Evolutionary conservation across 441 rosid genomes (phyloP).

Genomic region (Erysimum cheiri): DNA sequence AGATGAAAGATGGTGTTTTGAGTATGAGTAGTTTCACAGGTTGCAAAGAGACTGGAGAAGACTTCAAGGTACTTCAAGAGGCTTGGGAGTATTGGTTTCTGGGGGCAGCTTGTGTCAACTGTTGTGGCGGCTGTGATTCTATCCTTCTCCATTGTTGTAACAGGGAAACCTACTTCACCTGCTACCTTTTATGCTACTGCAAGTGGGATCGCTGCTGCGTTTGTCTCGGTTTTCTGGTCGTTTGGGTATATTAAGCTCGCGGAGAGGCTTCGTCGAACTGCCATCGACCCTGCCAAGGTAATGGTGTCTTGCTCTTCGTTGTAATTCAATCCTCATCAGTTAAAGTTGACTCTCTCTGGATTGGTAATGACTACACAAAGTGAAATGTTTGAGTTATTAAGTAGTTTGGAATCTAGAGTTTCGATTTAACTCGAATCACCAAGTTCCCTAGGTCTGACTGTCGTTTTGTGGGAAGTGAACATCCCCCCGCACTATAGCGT

Average conservation of each 20-base stretch:
- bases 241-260: slow-evolving; percentile 92
- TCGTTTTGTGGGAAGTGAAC: neutral
- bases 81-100: slow-evolving; percentile 88
- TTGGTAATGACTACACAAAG: neutral
- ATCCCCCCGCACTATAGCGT: too few relatives aligned
- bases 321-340: neutral
- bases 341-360: neutral
- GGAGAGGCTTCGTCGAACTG: slow-evolving; percentile 78
- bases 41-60: slow-evolving; percentile 85
- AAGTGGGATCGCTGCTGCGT: slow-evolving; percentile 86
- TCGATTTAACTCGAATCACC: neutral
- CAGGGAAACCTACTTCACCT: slow-evolving; percentile 84
- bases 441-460: neutral
- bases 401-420: neutral
- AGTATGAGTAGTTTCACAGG: slow-evolving; percentile 53
- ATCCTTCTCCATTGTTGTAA: slow-evolving; percentile 76
- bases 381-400: neutral
- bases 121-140: slow-evolving; percentile 87
- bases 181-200: slow-evolving; percentile 86
- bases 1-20: slow-evolving; percentile 6
- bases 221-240: slow-evolving; percentile 92
- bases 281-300: slow-evolving; percentile 93
- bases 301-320: neutral
- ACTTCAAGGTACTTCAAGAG: slow-evolving; percentile 91
- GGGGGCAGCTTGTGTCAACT: slow-evolving; percentile 94